These are phyloP conservation scores for Agrocybe pediades DNA, from an alignment of 768 basidiomycete species.

Conservation along the genomic window DNA sequence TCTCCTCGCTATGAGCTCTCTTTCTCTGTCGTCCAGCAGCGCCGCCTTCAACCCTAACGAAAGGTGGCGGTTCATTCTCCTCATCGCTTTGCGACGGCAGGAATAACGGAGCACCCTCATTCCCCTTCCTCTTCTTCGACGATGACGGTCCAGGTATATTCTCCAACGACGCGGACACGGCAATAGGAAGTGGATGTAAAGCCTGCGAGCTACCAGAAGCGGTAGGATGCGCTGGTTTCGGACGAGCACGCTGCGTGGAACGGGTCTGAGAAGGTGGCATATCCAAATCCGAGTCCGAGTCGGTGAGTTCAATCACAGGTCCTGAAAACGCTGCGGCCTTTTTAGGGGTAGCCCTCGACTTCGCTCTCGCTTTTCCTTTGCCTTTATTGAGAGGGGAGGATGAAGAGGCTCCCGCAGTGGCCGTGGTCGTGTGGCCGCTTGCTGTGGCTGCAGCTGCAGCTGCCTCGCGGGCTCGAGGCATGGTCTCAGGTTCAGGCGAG, in stretches of 20 bases:
- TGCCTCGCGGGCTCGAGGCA: background rate
- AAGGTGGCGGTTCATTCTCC: conserved; percentile 33
- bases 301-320: conserved; percentile 51
- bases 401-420: no score
- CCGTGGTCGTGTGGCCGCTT: background rate
- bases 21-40: background rate
- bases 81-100: conserved; percentile 30
- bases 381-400: background rate
- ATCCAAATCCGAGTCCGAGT: conserved; percentile 44
- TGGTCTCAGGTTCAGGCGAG: conserved; percentile 11
- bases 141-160: conserved; percentile 13
- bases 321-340: conserved; percentile 5
- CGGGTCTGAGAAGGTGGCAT: background rate
- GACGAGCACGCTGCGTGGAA: background rate
- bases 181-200: background rate
- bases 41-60: background rate
- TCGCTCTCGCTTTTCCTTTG: conserved; percentile 11
- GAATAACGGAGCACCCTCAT: conserved; percentile 29
- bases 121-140: conserved; percentile 4
- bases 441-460: background rate
- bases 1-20: background rate
- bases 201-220: background rate
- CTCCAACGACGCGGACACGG: conserved; percentile 4
- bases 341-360: background rate
- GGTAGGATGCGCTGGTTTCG: conserved; percentile 1